Evolutionary conservation across 1,284 basidiomycete genomes (phyloP).

Genomic region (Abortiporus biennis): DNA sequence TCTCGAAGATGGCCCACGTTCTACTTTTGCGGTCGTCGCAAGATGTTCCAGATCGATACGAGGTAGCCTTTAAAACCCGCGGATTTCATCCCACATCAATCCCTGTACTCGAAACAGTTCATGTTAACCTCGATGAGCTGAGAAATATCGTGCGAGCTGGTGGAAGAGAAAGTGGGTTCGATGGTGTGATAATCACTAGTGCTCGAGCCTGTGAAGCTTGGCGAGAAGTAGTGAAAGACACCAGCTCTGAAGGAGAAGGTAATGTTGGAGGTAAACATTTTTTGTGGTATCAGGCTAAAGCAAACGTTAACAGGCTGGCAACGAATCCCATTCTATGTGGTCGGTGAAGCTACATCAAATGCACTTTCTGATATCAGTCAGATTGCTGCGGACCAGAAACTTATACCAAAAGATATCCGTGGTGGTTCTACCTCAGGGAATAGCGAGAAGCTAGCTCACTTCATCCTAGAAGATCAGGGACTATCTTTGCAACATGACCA

Average conservation of each 20-base stretch:
- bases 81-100: constrained; percentile 48
- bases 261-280: not conserved
- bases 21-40: constrained; percentile 51
- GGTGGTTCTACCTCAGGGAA: constrained; percentile 57
- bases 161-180: constrained; percentile 27
- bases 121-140: constrained; percentile 45
- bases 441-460: constrained; percentile 57
- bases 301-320: constrained; percentile 48
- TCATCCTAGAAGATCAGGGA: constrained; percentile 49
- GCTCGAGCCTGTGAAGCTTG: constrained; percentile 67
- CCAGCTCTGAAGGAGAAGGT: constrained; percentile 3
- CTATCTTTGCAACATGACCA: no score
- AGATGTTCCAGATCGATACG: constrained; percentile 25
- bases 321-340: constrained; percentile 63
- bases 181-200: constrained; percentile 70
- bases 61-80: constrained; percentile 15
- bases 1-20: constrained; percentile 30
- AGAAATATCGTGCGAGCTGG: constrained; percentile 33
- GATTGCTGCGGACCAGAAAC: constrained; percentile 23
- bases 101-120: constrained; percentile 59
- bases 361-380: constrained; percentile 34
- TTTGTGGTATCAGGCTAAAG: not conserved
- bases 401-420: constrained; percentile 36
- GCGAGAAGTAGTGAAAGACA: constrained; percentile 31
- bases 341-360: constrained; percentile 57